Evolutionary conservation across 305 asterid species (phyloP).

Genomic region (Fraxinus velutina): DNA sequence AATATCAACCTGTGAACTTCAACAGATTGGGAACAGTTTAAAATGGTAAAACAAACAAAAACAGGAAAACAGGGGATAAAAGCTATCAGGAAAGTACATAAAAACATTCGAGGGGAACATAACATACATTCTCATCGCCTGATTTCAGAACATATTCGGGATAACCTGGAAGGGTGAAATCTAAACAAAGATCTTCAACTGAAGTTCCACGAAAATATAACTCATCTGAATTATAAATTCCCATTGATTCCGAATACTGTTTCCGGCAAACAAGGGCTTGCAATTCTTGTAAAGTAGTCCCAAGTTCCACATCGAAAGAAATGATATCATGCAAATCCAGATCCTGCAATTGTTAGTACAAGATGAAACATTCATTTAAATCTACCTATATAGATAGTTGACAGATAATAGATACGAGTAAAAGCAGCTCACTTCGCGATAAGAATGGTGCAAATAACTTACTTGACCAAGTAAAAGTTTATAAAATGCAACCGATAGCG

Average conservation of each 20-base stretch:
- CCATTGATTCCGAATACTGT: constrained; percentile 58
- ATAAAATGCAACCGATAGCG: constrained; percentile 79
- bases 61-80: background rate
- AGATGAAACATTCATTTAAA: constrained; percentile 9
- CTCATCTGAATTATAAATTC: constrained; percentile 48
- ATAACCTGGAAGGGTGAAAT: constrained; percentile 89
- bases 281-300: constrained; percentile 83
- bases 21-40: constrained; percentile 20
- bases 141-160: constrained; percentile 75
- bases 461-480: constrained; percentile 85
- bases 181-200: constrained; percentile 84
- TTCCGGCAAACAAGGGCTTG: constrained; percentile 79
- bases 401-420: background rate
- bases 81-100: background rate
- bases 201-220: constrained; percentile 68
- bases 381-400: constrained; percentile 3
- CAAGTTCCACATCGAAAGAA: constrained; percentile 73
- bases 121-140: constrained; percentile 66
- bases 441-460: constrained; percentile 25
- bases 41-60: background rate
- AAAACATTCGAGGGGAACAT: background rate
- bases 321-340: constrained; percentile 84
- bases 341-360: constrained; percentile 49
- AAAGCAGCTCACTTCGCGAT: background rate
- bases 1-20: constrained; percentile 61